These are phyloP conservation scores for Citrus australasica DNA, from an alignment of 345 rosid genomes.

Conservation along the genomic window DNA sequence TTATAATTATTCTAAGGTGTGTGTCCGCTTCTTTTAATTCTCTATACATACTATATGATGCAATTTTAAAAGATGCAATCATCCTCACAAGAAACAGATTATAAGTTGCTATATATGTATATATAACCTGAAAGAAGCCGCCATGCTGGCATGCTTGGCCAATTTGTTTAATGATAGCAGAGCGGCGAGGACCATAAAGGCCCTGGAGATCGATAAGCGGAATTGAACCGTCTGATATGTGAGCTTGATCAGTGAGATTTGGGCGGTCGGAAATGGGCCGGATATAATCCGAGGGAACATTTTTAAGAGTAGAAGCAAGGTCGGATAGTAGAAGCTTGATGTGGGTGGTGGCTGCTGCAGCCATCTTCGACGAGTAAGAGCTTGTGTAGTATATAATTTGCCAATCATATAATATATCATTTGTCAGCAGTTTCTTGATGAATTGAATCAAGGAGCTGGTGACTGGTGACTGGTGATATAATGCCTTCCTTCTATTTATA, in stretches of 20 bases:
- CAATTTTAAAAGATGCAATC: too few relatives aligned
- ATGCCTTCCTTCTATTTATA: too few relatives aligned
- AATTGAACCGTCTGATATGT: conserved; percentile 36
- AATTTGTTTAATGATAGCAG: conserved; percentile 36
- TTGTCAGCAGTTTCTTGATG: too few relatives aligned
- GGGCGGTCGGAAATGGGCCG: conserved; percentile 72
- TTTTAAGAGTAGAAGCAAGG: conserved; percentile 34
- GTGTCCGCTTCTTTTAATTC: too few relatives aligned
- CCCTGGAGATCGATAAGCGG: conserved; percentile 60
- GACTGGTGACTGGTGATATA: too few relatives aligned
- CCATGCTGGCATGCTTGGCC: conserved; percentile 47
- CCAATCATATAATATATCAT: too few relatives aligned
- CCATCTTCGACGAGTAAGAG: neutral
- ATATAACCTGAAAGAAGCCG: conserved; percentile 62
- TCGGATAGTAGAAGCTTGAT: conserved; percentile 45
- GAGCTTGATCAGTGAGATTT: conserved; percentile 34
- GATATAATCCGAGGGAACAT: conserved; percentile 53
- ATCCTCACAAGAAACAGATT: too few relatives aligned
- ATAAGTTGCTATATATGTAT: too few relatives aligned
- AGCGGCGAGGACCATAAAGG: conserved; percentile 43
- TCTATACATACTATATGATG: too few relatives aligned
- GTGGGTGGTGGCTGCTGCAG: neutral
- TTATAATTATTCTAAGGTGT: too few relatives aligned
- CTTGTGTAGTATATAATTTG: too few relatives aligned
- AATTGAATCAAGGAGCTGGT: too few relatives aligned